phyloP scores from a whole-genome alignment of 371 early-diverging fungal species.

The Rhizomucor pusillus region DNA sequence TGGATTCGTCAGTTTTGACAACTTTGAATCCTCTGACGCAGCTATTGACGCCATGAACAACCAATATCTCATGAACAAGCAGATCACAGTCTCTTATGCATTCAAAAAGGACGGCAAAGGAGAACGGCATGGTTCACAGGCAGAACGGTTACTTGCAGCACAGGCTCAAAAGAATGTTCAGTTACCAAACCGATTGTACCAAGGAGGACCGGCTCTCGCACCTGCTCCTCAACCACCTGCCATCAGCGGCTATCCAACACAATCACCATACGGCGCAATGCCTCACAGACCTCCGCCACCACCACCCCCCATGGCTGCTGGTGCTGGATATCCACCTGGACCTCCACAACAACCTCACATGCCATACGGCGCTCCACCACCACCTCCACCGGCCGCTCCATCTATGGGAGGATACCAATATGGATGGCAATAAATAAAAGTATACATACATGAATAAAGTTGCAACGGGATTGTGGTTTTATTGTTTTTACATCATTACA shows the following conservation, averaged over 20 bases:
- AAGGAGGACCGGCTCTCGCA: slow-evolving; percentile 51
- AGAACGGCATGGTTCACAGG: slow-evolving; percentile 95
- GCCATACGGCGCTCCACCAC: background rate
- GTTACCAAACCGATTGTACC: slow-evolving; percentile 70
- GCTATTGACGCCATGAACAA: slow-evolving; percentile 98
- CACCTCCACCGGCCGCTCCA: slow-evolving; percentile 3
- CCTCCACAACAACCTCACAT: slow-evolving; percentile 1
- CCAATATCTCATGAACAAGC: slow-evolving; percentile 92
- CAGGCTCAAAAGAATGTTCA: slow-evolving; percentile 81
- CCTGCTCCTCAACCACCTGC: slow-evolving; percentile 9
- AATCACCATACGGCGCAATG: background rate
- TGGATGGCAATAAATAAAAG: background rate
- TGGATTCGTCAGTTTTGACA: slow-evolving; percentile 92
- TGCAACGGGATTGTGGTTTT: background rate
- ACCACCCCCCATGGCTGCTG: slow-evolving; percentile 18
- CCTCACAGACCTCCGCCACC: slow-evolving; percentile 13
- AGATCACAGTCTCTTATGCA: slow-evolving; percentile 89
- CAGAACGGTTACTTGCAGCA: slow-evolving; percentile 94
- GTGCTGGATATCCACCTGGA: slow-evolving; percentile 18
- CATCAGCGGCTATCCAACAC: slow-evolving; percentile 1
- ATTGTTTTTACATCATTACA: slow-evolving; percentile 18
- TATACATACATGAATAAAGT: background rate
- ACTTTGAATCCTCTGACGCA: slow-evolving; percentile 94
- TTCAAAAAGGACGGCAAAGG: slow-evolving; percentile 98
- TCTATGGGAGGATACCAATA: slow-evolving; percentile 26